Evolutionary conservation across 768 basidiomycete species (phyloP).

Genomic region (Boletellus sp.): DNA sequence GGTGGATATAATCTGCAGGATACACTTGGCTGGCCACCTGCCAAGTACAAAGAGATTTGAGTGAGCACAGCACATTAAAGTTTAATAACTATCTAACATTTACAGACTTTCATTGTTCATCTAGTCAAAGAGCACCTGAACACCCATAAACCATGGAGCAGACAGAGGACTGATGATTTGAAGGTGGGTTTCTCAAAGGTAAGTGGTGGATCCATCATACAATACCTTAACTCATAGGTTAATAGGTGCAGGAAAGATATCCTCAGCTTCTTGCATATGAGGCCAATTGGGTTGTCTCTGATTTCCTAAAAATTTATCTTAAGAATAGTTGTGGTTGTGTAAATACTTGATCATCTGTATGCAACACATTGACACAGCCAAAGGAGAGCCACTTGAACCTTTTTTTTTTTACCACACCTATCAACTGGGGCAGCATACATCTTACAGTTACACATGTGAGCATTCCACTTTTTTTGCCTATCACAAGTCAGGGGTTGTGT

Average conservation of each 20-base stretch:
- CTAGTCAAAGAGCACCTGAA: background rate
- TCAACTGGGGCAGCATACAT: too few relatives aligned
- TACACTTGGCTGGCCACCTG: background rate
- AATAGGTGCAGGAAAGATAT: constrained; percentile 1
- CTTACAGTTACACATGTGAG: too few relatives aligned
- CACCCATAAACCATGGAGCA: background rate
- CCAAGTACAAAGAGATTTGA: background rate
- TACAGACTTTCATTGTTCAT: background rate
- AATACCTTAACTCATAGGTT: too few relatives aligned
- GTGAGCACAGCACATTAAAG: background rate
- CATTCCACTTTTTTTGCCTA: too few relatives aligned
- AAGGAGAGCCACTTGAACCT: too few relatives aligned
- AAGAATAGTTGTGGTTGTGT: constrained; percentile 8
- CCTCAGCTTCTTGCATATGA: constrained; percentile 1
- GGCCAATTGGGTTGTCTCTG: constrained; percentile 5
- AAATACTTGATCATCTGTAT: too few relatives aligned
- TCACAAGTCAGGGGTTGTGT: too few relatives aligned
- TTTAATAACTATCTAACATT: background rate
- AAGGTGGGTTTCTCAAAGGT: background rate
- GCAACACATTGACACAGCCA: too few relatives aligned
- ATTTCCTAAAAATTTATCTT: constrained; percentile 3
- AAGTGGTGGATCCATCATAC: background rate
- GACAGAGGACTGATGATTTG: background rate
- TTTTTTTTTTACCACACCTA: too few relatives aligned
- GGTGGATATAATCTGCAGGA: background rate